These are phyloP conservation scores for Paralagenidium karlingii DNA, from an alignment of 352 stramenopile species.

Conservation along the genomic window DNA sequence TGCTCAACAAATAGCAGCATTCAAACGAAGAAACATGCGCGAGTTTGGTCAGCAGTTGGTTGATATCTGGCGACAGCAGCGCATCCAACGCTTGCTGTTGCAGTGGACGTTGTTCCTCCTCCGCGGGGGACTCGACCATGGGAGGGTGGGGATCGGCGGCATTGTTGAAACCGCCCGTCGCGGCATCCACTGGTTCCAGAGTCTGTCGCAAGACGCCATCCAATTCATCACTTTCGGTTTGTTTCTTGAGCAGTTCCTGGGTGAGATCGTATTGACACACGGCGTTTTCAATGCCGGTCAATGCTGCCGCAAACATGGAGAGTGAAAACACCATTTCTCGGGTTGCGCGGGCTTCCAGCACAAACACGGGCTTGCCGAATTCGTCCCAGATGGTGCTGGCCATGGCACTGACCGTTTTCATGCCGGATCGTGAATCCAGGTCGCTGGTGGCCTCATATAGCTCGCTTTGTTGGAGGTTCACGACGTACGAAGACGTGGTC, in stretches of 20 bases:
- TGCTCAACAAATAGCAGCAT: too few species aligned
- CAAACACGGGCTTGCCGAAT: conserved; percentile 27
- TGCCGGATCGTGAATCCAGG: conserved; percentile 18
- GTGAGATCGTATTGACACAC: conserved; percentile 52
- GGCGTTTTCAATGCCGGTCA: conserved; percentile 51
- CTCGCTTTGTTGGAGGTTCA: conserved; percentile 20
- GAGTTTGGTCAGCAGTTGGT: conserved; percentile 16
- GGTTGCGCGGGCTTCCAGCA: conserved; percentile 38
- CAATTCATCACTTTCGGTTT: conserved; percentile 8
- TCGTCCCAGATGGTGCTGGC: conserved; percentile 32
- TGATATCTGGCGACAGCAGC: conserved; percentile 19
- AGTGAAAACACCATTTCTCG: conserved; percentile 32
- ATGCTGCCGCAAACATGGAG: conserved; percentile 30
- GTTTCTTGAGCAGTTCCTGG: conserved; percentile 15
- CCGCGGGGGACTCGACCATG: not conserved
- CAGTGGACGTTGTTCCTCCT: not conserved
- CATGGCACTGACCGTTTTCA: conserved; percentile 14
- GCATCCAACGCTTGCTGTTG: conserved; percentile 11
- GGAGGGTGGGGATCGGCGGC: conserved; percentile 2
- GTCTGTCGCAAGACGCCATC: conserved; percentile 21
- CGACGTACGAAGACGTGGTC: conserved; percentile 23
- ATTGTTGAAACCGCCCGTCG: conserved; percentile 10
- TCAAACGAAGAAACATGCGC: too few species aligned
- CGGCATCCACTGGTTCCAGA: conserved; percentile 18
- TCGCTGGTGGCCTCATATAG: conserved; percentile 26